phyloP scores from a whole-genome alignment of 1,139 yeast genomes.

The Protomyces inundatus region DNA sequence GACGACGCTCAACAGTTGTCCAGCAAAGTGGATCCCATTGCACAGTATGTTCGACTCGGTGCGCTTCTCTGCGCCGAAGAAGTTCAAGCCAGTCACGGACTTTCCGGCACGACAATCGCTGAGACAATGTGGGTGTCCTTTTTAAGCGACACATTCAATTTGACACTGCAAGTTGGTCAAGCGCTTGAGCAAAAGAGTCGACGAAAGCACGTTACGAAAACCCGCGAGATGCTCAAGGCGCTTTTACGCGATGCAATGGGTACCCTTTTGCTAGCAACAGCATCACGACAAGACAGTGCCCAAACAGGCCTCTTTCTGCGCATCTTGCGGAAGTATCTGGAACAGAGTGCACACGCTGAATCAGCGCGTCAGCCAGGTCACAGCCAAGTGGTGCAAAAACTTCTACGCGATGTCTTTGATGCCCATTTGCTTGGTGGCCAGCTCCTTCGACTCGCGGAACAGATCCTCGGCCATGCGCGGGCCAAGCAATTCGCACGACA shows the following conservation, averaged over 20 bases:
- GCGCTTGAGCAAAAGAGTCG: not conserved
- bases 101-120: not conserved
- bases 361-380: conserved; percentile 32
- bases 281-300: not conserved
- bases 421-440: conserved; percentile 62
- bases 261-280: conserved; percentile 25
- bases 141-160: not conserved
- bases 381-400: conserved; percentile 49
- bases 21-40: not conserved
- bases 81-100: not conserved
- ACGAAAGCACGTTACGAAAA: not conserved
- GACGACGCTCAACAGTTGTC: not conserved
- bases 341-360: conserved; percentile 28
- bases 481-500: not conserved
- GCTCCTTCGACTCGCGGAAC: conserved; percentile 51
- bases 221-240: conserved; percentile 35
- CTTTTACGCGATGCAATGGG: conserved; percentile 34
- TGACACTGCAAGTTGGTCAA: not conserved
- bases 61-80: conserved; percentile 1
- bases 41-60: not conserved
- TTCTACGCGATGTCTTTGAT: conserved; percentile 57
- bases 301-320: conserved; percentile 43
- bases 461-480: conserved; percentile 40
- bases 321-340: conserved; percentile 51
- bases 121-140: not conserved